Percentiles rank a stretch among this genome's conserved stretches.
Conservation (phyloP, 352 stramenopile genomes). For the Pythium volutum region DNA sequence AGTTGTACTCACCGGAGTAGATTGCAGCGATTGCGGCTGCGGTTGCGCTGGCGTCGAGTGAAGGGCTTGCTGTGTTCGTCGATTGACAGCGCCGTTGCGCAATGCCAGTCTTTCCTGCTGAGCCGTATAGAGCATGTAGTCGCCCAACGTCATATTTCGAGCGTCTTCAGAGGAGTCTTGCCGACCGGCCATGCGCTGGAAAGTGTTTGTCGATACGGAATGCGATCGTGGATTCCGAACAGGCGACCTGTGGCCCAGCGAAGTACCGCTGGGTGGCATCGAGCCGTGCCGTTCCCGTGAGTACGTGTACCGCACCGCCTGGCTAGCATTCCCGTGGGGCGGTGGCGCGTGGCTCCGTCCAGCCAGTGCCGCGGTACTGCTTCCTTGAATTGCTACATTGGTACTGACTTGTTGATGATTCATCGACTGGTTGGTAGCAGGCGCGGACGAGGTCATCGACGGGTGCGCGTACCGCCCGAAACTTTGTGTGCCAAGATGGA, state of each 20-base stretch:
- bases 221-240: not conserved
- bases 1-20: not conserved
- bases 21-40: not conserved
- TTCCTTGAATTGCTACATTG: no score
- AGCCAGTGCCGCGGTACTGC: not conserved
- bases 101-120: constrained; percentile 14
- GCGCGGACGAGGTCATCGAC: not conserved
- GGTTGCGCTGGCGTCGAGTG: not conserved
- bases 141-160: constrained; percentile 10
- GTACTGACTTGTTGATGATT: not conserved
- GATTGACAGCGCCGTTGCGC: not conserved
- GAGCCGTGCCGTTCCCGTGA: not conserved
- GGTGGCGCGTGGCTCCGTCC: not conserved
- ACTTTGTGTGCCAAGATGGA: not conserved
- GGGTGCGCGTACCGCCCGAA: not conserved
- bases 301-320: not conserved
- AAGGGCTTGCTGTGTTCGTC: not conserved
- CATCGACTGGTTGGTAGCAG: not conserved
- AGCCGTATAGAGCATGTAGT: constrained; percentile 15
- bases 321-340: not conserved
- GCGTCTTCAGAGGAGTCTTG: not conserved
- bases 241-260: not conserved
- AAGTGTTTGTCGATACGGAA: not conserved
- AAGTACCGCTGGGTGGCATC: not conserved
- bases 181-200: not conserved